phyloP scores from a whole-genome alignment of 257 asterid genomes.

The Apocynum venetum region DNA sequence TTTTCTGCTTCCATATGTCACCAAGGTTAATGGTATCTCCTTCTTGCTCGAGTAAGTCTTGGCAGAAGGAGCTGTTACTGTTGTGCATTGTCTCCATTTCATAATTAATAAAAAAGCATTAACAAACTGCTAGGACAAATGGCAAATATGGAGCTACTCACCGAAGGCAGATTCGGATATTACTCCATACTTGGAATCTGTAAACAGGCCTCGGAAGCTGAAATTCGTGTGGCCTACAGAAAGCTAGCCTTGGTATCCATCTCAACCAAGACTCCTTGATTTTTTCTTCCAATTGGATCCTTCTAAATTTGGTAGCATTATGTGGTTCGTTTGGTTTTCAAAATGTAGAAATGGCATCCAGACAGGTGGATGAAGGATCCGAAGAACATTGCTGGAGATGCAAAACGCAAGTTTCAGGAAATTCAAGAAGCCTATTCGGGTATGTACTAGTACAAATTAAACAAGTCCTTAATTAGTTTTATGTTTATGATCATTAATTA shows the following conservation, averaged over 20 bases:
- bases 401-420: constrained; percentile 36
- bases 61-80: background rate
- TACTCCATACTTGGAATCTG: constrained; percentile 24
- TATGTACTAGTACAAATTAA: background rate
- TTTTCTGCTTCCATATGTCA: too few relatives aligned
- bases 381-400: constrained; percentile 22
- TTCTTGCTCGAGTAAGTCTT: background rate
- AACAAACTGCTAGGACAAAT: background rate
- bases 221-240: constrained; percentile 25
- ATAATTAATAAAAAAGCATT: background rate
- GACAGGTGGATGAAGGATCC: constrained; percentile 38
- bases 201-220: constrained; percentile 25
- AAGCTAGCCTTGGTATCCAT: constrained; percentile 25
- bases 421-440: constrained; percentile 54
- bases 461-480: background rate
- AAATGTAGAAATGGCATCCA: constrained; percentile 43
- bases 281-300: too few relatives aligned
- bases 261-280: background rate
- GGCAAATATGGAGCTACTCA: constrained; percentile 8
- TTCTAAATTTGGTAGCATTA: too few relatives aligned
- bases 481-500: background rate
- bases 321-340: background rate
- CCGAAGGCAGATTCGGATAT: constrained; percentile 2
- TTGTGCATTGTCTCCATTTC: background rate
- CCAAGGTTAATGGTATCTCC: background rate